phyloP scores from a whole-genome alignment of 345 rosid species.

The Abelmoschus esculentus region DNA sequence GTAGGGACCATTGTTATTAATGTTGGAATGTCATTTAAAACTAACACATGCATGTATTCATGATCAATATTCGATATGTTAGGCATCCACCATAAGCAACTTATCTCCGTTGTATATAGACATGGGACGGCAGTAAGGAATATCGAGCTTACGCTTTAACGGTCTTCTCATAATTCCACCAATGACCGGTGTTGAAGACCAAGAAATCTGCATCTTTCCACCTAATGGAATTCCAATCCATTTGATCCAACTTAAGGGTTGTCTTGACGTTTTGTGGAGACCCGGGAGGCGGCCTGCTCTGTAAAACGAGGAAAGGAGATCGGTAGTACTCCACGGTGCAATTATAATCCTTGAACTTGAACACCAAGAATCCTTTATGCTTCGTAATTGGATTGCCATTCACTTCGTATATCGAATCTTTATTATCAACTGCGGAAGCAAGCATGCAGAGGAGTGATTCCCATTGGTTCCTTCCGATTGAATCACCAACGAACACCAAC shows the following conservation, averaged over 20 bases:
- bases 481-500: constrained; percentile 83
- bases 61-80: neutral
- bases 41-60: neutral
- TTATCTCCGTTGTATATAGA: too few relatives aligned
- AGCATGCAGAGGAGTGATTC: constrained; percentile 87
- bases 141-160: constrained; percentile 50
- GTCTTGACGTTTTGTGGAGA: constrained; percentile 44
- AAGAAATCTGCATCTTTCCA: constrained; percentile 81
- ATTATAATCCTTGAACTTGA: constrained; percentile 69
- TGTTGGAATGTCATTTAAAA: constrained; percentile 2
- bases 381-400: constrained; percentile 78
- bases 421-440: constrained; percentile 53
- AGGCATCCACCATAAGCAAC: neutral
- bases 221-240: constrained; percentile 69
- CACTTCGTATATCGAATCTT: constrained; percentile 68
- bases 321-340: constrained; percentile 89
- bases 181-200: constrained; percentile 82
- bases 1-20: constrained; percentile 6
- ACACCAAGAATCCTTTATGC: constrained; percentile 79
- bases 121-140: neutral
- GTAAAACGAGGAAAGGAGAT: constrained; percentile 77
- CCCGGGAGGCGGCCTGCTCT: constrained; percentile 70
- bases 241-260: constrained; percentile 68
- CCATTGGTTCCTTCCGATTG: constrained; percentile 96
- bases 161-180: constrained; percentile 97